Conservation (phyloP, 352 stramenopile genomes). For the Chrysophaeum taylorii region DNA sequence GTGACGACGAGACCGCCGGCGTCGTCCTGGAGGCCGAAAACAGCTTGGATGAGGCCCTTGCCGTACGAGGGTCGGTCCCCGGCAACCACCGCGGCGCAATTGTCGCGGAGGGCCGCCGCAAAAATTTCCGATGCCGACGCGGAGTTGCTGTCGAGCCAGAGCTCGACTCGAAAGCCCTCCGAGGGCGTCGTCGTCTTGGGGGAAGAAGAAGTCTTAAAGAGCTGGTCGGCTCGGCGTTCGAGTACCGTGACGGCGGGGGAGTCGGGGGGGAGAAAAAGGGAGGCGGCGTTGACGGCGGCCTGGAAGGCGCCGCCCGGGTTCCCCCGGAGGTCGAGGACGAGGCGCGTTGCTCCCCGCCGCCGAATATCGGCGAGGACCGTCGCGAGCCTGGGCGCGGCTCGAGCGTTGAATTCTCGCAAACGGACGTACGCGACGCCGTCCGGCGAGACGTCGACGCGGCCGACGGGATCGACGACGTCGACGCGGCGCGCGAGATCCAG, state of each 20-base stretch:
- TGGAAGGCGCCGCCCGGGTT: constrained; percentile 55
- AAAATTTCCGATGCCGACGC: constrained; percentile 54
- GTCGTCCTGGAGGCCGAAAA: constrained; percentile 53
- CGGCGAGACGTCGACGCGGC: background rate
- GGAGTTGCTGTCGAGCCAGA: constrained; percentile 49
- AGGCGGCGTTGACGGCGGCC: constrained; percentile 48
- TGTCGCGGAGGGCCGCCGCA: constrained; percentile 45
- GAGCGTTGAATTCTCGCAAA: constrained; percentile 51
- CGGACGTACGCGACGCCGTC: constrained; percentile 42
- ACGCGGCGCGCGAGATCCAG: background rate
- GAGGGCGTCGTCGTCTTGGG: background rate
- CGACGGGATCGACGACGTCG: background rate
- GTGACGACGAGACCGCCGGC: constrained; percentile 51
- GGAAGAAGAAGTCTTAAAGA: background rate
- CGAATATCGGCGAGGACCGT: constrained; percentile 39
- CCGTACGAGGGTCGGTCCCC: constrained; percentile 44
- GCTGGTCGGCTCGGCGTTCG: background rate
- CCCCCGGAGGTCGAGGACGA: constrained; percentile 44
- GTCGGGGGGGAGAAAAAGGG: constrained; percentile 40
- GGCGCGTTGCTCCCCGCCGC: constrained; percentile 36
- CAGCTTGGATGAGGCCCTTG: constrained; percentile 55
- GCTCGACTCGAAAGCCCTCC: constrained; percentile 29
- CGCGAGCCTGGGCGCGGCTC: constrained; percentile 38
- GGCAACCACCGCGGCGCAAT: constrained; percentile 49
- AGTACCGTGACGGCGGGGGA: constrained; percentile 10